phyloP scores from a whole-genome alignment of 2,329 filamentous ascomycete species.

The Clonostachys chloroleuca region DNA sequence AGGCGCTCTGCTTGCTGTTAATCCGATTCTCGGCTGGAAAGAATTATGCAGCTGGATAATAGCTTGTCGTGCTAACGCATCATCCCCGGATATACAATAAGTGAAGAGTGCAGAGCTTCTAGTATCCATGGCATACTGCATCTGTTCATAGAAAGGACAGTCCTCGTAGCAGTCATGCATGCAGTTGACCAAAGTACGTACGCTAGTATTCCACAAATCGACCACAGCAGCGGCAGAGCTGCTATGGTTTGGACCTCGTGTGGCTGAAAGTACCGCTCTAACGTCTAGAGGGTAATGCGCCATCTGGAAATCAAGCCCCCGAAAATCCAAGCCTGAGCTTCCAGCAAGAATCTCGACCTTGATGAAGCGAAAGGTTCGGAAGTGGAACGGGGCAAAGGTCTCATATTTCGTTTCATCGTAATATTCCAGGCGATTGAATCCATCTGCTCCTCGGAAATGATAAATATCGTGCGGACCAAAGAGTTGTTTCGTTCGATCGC shows the following conservation, averaged over 20 bases:
- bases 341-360: conserved; percentile 2
- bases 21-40: conserved; percentile 10
- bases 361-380: conserved; percentile 5
- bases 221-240: no score
- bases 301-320: neutral
- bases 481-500: conserved; percentile 21
- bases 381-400: conserved; percentile 5
- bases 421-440: neutral
- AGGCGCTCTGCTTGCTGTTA: conserved; percentile 23
- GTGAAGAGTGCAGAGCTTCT: conserved; percentile 17
- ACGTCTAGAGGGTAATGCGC: conserved; percentile 4
- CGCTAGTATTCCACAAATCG: neutral
- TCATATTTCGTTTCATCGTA: neutral
- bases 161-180: conserved; percentile 20
- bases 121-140: conserved; percentile 7
- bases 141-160: conserved; percentile 23
- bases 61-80: conserved; percentile 18
- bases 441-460: conserved; percentile 8
- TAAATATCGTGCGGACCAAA: conserved; percentile 29
- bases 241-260: no score
- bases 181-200: conserved; percentile 9
- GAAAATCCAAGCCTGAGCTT: no score
- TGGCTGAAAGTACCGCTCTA: no score
- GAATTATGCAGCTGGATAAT: conserved; percentile 8
- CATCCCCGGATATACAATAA: conserved; percentile 18